phyloP scores from a whole-genome alignment of 2,329 filamentous ascomycete species.

The Acrocalymma vagum region DNA sequence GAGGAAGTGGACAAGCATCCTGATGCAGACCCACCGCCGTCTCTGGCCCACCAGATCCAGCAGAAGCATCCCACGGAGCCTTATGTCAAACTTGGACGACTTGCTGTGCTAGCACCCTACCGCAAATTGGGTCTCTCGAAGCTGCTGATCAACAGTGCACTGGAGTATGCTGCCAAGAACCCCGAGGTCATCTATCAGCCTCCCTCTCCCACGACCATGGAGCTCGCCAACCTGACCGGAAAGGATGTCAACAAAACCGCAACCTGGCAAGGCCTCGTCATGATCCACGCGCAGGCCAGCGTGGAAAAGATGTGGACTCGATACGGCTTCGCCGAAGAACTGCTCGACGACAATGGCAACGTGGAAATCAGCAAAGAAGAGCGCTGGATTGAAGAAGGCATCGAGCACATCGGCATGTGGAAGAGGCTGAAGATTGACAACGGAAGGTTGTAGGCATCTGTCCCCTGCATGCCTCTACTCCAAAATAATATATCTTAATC shows the following conservation, averaged over 20 bases:
- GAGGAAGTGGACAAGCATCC: slow-evolving; percentile 34
- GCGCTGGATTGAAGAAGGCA: slow-evolving; percentile 82
- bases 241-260: slow-evolving; percentile 46
- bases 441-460: slow-evolving; percentile 37
- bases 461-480: no score
- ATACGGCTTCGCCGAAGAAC: slow-evolving; percentile 79
- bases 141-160: slow-evolving; percentile 71
- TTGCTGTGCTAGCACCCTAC: slow-evolving; percentile 74
- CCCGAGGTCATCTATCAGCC: slow-evolving; percentile 55
- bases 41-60: slow-evolving; percentile 21
- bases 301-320: slow-evolving; percentile 72
- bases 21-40: slow-evolving; percentile 34
- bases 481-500: no score
- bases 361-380: slow-evolving; percentile 40
- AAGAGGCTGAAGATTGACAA: slow-evolving; percentile 51
- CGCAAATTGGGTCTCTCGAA: slow-evolving; percentile 71
- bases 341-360: slow-evolving; percentile 64
- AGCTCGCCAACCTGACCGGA: slow-evolving; percentile 57
- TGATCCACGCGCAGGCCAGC: slow-evolving; percentile 79
- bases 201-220: slow-evolving; percentile 46
- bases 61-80: slow-evolving; percentile 71
- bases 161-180: slow-evolving; percentile 73
- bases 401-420: slow-evolving; percentile 88
- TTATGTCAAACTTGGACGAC: slow-evolving; percentile 82
- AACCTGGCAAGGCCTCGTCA: slow-evolving; percentile 77